Base-by-base conservation (phyloP, 108 stramenopile species). In the Craspedostauros australis region DNA sequence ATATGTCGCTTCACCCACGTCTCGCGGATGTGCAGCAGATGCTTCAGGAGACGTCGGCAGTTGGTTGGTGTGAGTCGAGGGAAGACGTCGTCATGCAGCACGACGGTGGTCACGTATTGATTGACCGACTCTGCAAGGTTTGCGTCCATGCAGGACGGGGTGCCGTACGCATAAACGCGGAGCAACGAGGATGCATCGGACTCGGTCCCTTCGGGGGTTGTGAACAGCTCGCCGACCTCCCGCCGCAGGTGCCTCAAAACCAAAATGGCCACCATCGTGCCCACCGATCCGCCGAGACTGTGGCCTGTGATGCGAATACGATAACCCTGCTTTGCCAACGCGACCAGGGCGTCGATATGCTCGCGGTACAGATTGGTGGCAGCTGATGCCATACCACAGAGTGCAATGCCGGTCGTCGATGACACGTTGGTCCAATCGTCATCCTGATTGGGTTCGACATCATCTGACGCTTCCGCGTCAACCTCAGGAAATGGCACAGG, bases 71-170 rank as follows among this genome's bases (percentile, higher is more conserved):
- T 97, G 50, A 97, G 65, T 1, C 95, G 86, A 1, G 95, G 93
- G 27, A 97, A 77, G 32, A 94, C 88, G 64, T 97, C 96, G 63
- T 97, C 96, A 45, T 95, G 95, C 14, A 93, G 64, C 14, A 97
- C 76, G 14, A 83, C 84, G 42, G 79, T 84, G n/a, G 84, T 88
- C 22, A 84, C 87, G 49, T 81, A 86, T 9, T 61, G 52, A 43
- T 74, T 55, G 0, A 79, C 73, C 33, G 68, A 77, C 15, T 80
- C 82, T 20, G 96, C 83, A 14, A 97, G 64, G 34, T 53, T 75
- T 22, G 79, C 77, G 64, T 93, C 91, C 9, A 87, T 80, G 67
- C 96, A 95, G 18, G 96, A 87, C 15, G 96, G 93, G 5, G 93
- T 76, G 5, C 88, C 93, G 59, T 94, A 95, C 5, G 83, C 82